A percentile compares a stretch with the other conserved stretches of the same genome.
Conservation (phyloP, 1,284 basidiomycete species). For the Ustilago cynodontis region DNA sequence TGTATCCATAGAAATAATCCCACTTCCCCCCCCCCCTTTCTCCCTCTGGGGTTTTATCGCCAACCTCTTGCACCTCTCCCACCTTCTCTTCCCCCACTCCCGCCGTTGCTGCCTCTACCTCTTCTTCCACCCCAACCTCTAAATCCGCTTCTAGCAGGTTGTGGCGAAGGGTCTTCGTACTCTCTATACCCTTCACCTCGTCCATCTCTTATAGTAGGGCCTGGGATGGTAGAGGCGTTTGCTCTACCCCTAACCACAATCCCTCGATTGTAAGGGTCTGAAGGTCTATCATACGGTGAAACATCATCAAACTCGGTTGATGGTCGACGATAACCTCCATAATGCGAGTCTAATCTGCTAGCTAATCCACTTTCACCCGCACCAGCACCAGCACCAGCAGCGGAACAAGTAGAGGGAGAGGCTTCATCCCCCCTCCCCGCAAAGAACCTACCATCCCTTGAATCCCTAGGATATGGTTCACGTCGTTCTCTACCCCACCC, state of each 20-base stretch:
- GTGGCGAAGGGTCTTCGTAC: constrained; percentile 17
- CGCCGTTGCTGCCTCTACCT: not conserved
- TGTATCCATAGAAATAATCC: too few species aligned
- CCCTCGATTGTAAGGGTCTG: constrained; percentile 33
- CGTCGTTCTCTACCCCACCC: constrained; percentile 14
- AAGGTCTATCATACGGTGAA: constrained; percentile 30
- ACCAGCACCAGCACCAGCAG: not conserved
- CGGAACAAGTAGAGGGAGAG: not conserved
- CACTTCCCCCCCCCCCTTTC: too few species aligned
- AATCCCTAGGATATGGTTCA: not conserved
- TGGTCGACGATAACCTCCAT: constrained; percentile 25
- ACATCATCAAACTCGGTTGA: constrained; percentile 41
- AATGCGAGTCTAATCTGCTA: constrained; percentile 17
- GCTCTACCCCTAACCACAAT: constrained; percentile 27
- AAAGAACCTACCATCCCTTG: constrained; percentile 1
- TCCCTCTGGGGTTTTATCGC: too few species aligned
- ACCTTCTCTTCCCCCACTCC: not conserved
- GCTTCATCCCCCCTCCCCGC: not conserved
- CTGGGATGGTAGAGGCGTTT: constrained; percentile 2
- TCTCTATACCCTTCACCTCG: constrained; percentile 20
- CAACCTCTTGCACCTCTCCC: constrained; percentile 20
- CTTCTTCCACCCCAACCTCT: constrained; percentile 1
- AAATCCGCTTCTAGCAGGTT: not conserved
- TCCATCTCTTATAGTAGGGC: not conserved
- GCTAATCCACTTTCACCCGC: constrained; percentile 7